Percentiles rank a stretch among this genome's conserved stretches.
phyloP scores from a whole-genome alignment of 805 yeast genomes.

The Yarrowia sp. region DNA sequence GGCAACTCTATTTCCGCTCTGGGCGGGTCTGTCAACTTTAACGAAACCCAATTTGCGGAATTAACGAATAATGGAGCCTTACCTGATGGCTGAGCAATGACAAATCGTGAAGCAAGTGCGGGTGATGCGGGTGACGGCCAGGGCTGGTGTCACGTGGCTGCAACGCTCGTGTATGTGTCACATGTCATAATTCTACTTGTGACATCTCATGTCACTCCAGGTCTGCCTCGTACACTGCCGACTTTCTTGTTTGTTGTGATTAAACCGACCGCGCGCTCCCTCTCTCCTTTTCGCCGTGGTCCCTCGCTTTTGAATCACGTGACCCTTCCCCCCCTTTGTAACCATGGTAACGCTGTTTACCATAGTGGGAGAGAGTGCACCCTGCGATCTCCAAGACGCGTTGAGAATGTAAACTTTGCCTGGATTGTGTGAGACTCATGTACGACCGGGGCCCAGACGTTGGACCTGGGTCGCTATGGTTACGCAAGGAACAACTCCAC shows the following conservation, averaged over 20 bases:
- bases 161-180: too few relatives aligned
- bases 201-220: too few relatives aligned
- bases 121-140: too few relatives aligned
- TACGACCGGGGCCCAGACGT: background rate
- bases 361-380: background rate
- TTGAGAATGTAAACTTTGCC: conserved; percentile 33
- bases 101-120: background rate
- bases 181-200: too few relatives aligned
- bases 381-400: conserved; percentile 29
- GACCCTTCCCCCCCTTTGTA: background rate
- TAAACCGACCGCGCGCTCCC: background rate
- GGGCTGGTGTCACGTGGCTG: background rate
- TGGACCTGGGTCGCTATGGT: background rate
- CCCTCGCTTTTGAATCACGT: background rate
- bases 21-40: conserved; percentile 8
- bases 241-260: background rate
- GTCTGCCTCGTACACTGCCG: too few relatives aligned
- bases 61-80: conserved; percentile 14
- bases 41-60: conserved; percentile 10
- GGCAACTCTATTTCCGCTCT: conserved; percentile 18
- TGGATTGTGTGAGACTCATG: conserved; percentile 9
- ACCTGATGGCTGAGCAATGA: conserved; percentile 15
- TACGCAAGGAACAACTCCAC: background rate
- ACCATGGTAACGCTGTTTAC: conserved; percentile 17
- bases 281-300: background rate